Conservation (phyloP, 1,284 basidiomycete genomes). For the Ustilago nuda region DNA sequence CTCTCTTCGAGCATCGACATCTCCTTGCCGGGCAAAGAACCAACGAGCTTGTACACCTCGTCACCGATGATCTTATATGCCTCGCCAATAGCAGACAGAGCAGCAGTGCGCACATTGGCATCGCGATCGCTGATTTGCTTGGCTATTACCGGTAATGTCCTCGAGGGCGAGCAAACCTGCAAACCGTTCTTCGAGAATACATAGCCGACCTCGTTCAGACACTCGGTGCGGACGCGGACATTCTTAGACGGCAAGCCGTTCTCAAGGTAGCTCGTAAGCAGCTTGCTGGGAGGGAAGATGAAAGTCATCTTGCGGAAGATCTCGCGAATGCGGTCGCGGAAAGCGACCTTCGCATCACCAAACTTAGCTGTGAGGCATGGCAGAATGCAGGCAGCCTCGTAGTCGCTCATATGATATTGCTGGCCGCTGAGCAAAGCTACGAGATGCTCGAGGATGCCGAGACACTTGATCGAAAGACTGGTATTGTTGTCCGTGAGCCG, state of each 20-base stretch:
- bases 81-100: conserved; percentile 83
- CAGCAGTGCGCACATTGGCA: conserved; percentile 83
- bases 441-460: conserved; percentile 87
- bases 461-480: conserved; percentile 85
- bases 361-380: conserved; percentile 89
- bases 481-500: conserved; percentile 93
- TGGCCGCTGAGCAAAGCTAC: conserved; percentile 78
- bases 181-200: conserved; percentile 86
- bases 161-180: conserved; percentile 78
- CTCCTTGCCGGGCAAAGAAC: conserved; percentile 82
- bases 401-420: conserved; percentile 86
- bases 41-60: conserved; percentile 83
- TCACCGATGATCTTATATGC: conserved; percentile 86
- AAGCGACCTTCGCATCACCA: conserved; percentile 72
- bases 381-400: conserved; percentile 87
- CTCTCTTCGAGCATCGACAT: conserved; percentile 91
- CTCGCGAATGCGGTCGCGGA: conserved; percentile 70
- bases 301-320: conserved; percentile 70
- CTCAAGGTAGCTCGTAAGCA: conserved; percentile 76
- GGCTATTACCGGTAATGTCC: conserved; percentile 83
- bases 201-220: conserved; percentile 82
- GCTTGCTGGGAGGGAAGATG: conserved; percentile 84
- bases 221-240: conserved; percentile 86
- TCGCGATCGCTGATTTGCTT: conserved; percentile 89
- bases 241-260: conserved; percentile 85